Evolutionary conservation across 352 stramenopile genomes (phyloP).

Genomic region (Pythium myriotylum): DNA sequence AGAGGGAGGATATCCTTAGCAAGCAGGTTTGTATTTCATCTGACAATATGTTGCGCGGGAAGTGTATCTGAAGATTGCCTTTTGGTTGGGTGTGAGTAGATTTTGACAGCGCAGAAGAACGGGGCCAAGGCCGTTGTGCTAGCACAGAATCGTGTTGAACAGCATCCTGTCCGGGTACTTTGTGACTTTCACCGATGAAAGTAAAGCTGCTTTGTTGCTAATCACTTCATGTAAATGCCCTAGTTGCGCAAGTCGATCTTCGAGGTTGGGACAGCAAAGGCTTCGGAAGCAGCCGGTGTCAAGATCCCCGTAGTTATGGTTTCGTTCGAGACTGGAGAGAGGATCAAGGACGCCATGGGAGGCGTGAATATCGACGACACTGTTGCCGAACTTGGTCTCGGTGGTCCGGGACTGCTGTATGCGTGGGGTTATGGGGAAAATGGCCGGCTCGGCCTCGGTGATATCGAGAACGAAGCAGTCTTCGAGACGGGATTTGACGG

Average conservation of each 20-base stretch:
- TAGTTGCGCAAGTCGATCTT: slow-evolving; percentile 60
- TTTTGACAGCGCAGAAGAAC: slow-evolving; percentile 60
- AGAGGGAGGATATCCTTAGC: slow-evolving; percentile 66
- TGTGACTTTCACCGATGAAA: too few relatives aligned
- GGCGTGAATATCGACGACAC: slow-evolving; percentile 53
- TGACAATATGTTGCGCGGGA: background rate
- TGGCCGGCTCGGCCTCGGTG: slow-evolving; percentile 62
- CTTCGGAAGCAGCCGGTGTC: slow-evolving; percentile 42
- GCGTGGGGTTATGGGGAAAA: slow-evolving; percentile 73
- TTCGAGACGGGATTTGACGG: slow-evolving; percentile 73
- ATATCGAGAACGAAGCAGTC: slow-evolving; percentile 66
- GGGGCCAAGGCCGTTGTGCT: slow-evolving; percentile 71
- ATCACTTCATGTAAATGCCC: background rate
- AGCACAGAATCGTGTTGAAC: slow-evolving; percentile 55
- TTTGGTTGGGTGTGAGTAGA: slow-evolving; percentile 48
- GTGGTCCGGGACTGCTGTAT: slow-evolving; percentile 53
- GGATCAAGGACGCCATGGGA: slow-evolving; percentile 47
- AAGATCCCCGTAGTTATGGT: slow-evolving; percentile 74
- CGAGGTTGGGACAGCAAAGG: slow-evolving; percentile 34
- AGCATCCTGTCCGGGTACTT: slow-evolving; percentile 49
- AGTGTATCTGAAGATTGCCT: background rate
- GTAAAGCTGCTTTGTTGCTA: too few relatives aligned
- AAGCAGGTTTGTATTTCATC: slow-evolving; percentile 47
- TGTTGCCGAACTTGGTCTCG: slow-evolving; percentile 43
- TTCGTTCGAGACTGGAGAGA: slow-evolving; percentile 42